Base-by-base conservation (phyloP, 768 basidiomycete species). In the Naganishia antarctica region DNA sequence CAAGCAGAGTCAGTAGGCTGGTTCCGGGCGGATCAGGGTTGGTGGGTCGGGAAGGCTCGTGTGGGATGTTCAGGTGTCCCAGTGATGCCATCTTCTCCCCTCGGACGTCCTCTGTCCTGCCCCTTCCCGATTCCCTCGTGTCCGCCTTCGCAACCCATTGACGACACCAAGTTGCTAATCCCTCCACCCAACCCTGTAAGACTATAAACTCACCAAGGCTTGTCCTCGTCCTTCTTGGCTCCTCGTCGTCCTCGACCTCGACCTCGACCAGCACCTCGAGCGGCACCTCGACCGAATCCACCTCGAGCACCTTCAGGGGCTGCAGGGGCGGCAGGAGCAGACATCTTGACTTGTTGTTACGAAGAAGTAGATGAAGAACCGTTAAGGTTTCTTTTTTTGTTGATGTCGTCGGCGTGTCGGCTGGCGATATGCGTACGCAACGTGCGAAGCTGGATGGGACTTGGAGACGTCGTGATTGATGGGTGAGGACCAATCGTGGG, bases 201-300 rank as follows among this genome's bases (percentile, higher is more conserved):
- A 58, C 8, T 7, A 0, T 3, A 47, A 31, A 79, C 82, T 79
- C 78, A 96, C 94, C 96, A 98, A 80, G 98, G 96, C 84, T 98
- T 97, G 82, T 98, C 96, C 80, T 98, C 96, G 76, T 99, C 96
- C 84, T 96, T 97, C 83, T 91, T 91, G 65, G 90, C 90, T 64
- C 94, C 96, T 71, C 94, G 88, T 73, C 96, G 87, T 71, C 91
- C 89, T 53, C 93, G 85, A 68, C 86, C 81, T 73, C 87, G 83
- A 44, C 86, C 85, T 60, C 76, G 69, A 63, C 70, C 74, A 66
- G 79, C 78, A 66, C 90, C 85, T 61, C 90, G 74, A 68, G 71
- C 71, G 66, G 77, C 79, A 63, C 90, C 89, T 71, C 91, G 86
- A 68, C 91, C 89, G 68, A 90, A 86, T 69, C 90, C 91, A 76